phyloP scores from a whole-genome alignment of 2,329 filamentous ascomycete genomes.

The Fonsecaea monophora region DNA sequence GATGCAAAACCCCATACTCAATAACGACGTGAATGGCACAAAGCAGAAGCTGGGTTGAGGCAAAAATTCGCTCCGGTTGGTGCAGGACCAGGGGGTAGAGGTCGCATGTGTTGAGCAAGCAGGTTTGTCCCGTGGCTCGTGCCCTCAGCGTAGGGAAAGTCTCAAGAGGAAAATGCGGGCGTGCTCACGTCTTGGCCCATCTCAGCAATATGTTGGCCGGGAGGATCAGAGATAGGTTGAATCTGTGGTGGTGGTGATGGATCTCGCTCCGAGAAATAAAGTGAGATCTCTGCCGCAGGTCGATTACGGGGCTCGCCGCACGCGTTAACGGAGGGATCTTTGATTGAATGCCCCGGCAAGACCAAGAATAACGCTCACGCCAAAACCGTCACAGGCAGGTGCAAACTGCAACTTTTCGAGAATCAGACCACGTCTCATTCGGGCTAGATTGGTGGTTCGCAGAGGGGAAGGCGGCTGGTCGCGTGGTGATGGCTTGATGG shows the following conservation, averaged over 20 bases:
- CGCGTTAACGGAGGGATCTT: not conserved
- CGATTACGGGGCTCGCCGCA: not conserved
- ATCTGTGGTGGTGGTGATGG: not conserved
- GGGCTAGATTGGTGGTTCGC: slow-evolving; percentile 11
- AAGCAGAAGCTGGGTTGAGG: not conserved
- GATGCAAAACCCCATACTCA: slow-evolving; percentile 24
- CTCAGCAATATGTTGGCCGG: slow-evolving; percentile 3
- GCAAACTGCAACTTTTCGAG: slow-evolving; percentile 3
- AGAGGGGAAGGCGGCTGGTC: slow-evolving; percentile 7
- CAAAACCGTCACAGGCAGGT: slow-evolving; percentile 1
- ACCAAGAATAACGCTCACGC: not conserved
- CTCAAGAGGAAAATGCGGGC: slow-evolving; percentile 21
- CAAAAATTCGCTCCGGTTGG: not conserved
- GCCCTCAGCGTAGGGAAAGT: slow-evolving; percentile 3
- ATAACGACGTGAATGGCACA: not conserved
- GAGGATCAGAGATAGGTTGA: not conserved
- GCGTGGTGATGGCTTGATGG: slow-evolving; percentile 18
- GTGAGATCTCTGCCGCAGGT: not conserved
- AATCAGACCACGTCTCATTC: slow-evolving; percentile 24
- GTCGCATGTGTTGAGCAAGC: slow-evolving; percentile 4
- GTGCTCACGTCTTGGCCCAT: slow-evolving; percentile 29
- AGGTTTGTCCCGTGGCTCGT: slow-evolving; percentile 9
- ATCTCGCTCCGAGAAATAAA: not conserved
- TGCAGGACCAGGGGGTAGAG: not conserved
- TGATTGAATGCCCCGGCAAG: not conserved